Evolutionary conservation across 306 rosid genomes (phyloP), one percentile per base, ranked within the genome.

Genomic region (Cotoneaster glaucophyllus): DNA sequence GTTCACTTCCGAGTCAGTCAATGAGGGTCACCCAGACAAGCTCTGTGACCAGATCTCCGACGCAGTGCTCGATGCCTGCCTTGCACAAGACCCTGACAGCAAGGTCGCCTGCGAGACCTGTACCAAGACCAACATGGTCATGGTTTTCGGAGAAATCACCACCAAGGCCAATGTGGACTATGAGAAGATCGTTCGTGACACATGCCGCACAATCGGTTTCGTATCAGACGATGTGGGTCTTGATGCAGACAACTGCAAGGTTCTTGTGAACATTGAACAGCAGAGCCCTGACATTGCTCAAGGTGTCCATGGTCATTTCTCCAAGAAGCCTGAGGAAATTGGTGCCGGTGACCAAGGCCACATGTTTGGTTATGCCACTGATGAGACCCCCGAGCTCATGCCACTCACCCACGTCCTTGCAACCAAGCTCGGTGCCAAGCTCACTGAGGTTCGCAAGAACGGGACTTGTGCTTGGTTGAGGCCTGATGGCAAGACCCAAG

Each of bases 401-500:
- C 96, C 96, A 0, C 76, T 90, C 85, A 90, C 93, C 73, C 96
- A 90, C 54, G 96, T 90, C 50, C 93, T 90, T 29, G 96, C 96
- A 9, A 90, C 96, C 76, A 88, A 90, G 78, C 90, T 90, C 0
- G 96, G 96, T 31, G 93, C 93, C 65, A 81, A 79, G 28, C 84
- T 90, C 66, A 90, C 96, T 0, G 91, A 90, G 43, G 96, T 88
- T 63, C 93, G 97, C 50, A 91, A 91, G 87, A 86, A 91, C 17
- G 95, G 97, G 0, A 91, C 95, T 32, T 91, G 95, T 87, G 76
- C 90, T 0, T 91, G 97, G 97, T 58, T 91, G 78, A 91, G 97
- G 80, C 97, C 97, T 11, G 97, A 91, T 69, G 97, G 97, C 43
- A 91, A 91, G 87, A 91, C 97, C 76, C 97, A 91, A 74, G 97